phyloP scores from a whole-genome alignment of 1,139 yeast species.

The Candida sanyaensis region DNA sequence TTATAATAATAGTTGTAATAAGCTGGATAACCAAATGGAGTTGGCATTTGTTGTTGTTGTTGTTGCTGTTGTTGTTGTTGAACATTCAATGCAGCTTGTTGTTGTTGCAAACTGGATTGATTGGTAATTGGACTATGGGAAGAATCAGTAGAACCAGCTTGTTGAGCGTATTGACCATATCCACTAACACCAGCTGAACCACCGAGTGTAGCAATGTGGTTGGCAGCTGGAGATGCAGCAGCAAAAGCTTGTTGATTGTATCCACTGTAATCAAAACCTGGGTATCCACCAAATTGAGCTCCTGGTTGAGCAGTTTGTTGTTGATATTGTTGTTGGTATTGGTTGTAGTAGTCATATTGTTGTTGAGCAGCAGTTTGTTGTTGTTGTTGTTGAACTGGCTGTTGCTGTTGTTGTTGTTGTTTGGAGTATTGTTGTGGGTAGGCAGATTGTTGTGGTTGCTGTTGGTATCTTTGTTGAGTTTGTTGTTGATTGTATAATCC shows the following conservation, averaged over 20 bases:
- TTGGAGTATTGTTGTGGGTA: constrained; percentile 20
- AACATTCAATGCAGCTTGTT: constrained; percentile 12
- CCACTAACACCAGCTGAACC: constrained; percentile 22
- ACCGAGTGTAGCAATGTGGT: constrained; percentile 28
- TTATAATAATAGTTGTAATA: constrained; percentile 48
- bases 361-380: constrained; percentile 20
- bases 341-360: constrained; percentile 26
- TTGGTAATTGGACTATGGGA: constrained; percentile 30
- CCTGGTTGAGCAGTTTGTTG: constrained; percentile 46
- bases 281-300: constrained; percentile 46
- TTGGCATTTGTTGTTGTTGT: constrained; percentile 21
- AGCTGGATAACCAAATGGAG: constrained; percentile 50
- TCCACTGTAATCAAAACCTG: constrained; percentile 46
- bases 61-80: constrained; percentile 10
- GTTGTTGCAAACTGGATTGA: constrained; percentile 24
- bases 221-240: constrained; percentile 30
- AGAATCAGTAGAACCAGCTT: constrained; percentile 20
- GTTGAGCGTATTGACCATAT: constrained; percentile 29
- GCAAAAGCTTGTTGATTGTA: constrained; percentile 39
- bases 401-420: constrained; percentile 21
- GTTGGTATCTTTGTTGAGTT: constrained; percentile 16
- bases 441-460: constrained; percentile 16
- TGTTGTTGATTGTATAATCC: constrained; percentile 16
- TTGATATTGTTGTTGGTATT: constrained; percentile 43
- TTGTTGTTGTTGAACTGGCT: constrained; percentile 18